Percentiles rank a stretch among this genome's conserved stretches.
Conservation (phyloP, 768 basidiomycete genomes). For the Leccinellum albellum region DNA sequence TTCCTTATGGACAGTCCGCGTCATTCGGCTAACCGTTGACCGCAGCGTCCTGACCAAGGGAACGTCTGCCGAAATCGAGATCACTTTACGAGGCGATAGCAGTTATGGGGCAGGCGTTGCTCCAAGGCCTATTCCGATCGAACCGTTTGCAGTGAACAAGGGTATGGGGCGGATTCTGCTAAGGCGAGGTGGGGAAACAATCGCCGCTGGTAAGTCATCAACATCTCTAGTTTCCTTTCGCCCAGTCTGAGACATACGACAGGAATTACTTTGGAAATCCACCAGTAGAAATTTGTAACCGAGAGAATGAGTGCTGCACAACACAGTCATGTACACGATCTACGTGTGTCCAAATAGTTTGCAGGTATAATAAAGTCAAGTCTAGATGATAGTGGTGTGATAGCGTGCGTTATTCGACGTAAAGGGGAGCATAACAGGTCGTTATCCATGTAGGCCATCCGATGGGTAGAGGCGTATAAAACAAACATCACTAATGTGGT, state of each 20-base stretch:
- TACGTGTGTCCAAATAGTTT: constrained; percentile 8
- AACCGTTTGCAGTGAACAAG: constrained; percentile 84
- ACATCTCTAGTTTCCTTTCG: background rate
- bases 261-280: constrained; percentile 47
- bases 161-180: constrained; percentile 94
- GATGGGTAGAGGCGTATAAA: background rate
- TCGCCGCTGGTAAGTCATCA: constrained; percentile 69
- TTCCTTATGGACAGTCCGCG: background rate
- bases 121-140: constrained; percentile 72
- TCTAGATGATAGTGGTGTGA: constrained; percentile 13
- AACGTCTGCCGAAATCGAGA: constrained; percentile 79
- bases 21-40: constrained; percentile 2
- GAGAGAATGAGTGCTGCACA: constrained; percentile 1
- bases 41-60: constrained; percentile 81
- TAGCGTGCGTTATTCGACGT: constrained; percentile 12
- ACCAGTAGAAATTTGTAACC: constrained; percentile 19
- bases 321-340: constrained; percentile 16
- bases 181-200: constrained; percentile 87
- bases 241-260: constrained; percentile 1
- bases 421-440: constrained; percentile 17
- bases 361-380: constrained; percentile 19
- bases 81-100: constrained; percentile 61
- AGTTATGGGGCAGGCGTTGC: constrained; percentile 43
- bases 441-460: constrained; percentile 9
- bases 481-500: background rate